Conservation (phyloP, 1,284 basidiomycete genomes). For the Xerocomus subilludens region DNA sequence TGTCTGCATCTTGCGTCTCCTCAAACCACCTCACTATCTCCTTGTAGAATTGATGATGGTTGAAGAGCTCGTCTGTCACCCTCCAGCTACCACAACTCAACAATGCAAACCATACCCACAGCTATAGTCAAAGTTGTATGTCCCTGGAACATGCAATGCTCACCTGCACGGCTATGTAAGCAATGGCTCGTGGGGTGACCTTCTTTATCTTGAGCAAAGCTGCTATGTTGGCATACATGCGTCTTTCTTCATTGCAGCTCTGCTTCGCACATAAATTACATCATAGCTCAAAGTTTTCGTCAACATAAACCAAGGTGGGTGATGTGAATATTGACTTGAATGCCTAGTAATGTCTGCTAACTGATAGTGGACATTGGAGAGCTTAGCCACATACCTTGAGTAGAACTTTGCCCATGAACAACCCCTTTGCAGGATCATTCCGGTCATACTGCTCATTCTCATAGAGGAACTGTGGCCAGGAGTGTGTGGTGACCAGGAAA, state of each 20-base stretch:
- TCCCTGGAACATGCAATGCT: neutral
- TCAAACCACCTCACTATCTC: too few relatives aligned
- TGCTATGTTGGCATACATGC: neutral
- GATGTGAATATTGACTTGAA: slow-evolving; percentile 28
- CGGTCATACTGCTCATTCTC: slow-evolving; percentile 11
- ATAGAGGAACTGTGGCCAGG: slow-evolving; percentile 31
- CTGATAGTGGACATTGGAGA: too few relatives aligned
- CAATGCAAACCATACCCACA: too few relatives aligned
- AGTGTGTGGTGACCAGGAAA: slow-evolving; percentile 21
- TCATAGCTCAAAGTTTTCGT: too few relatives aligned
- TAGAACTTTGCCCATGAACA: slow-evolving; percentile 17
- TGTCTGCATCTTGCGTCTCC: too few relatives aligned
- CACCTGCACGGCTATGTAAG: slow-evolving; percentile 34
- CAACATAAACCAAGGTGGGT: slow-evolving; percentile 2
- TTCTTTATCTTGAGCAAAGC: too few relatives aligned
- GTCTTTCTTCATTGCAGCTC: neutral
- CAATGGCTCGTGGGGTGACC: slow-evolving; percentile 25
- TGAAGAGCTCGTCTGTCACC: too few relatives aligned
- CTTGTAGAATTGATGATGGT: too few relatives aligned
- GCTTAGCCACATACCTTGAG: neutral
- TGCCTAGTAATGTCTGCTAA: slow-evolving; percentile 4
- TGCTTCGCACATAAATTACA: too few relatives aligned
- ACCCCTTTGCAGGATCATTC: slow-evolving; percentile 5
- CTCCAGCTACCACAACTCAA: too few relatives aligned
- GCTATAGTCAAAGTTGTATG: too few relatives aligned